A percentile compares a stretch with the other conserved stretches of the same genome.
Evolutionary conservation across 176 grass and related monocot genomes (phyloP).

Genomic region (Bolboschoenus planiculmis): DNA sequence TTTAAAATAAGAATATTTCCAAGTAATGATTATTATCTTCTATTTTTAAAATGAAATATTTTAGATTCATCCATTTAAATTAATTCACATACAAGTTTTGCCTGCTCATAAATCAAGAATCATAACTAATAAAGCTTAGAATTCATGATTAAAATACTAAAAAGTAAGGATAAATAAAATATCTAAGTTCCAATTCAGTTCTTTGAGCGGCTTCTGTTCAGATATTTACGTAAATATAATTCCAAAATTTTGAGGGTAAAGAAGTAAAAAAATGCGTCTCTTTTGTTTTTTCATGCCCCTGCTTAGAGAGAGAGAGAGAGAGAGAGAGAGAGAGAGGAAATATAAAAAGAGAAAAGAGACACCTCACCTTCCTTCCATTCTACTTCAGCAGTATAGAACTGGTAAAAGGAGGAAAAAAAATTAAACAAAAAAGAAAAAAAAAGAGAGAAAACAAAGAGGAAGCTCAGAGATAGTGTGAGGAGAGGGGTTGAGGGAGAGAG

Average conservation of each 20-base stretch:
- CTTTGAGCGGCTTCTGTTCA: background rate
- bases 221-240: background rate
- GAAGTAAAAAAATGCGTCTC: background rate
- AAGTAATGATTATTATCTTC: background rate
- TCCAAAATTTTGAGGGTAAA: background rate
- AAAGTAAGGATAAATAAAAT: background rate
- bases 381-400: slow-evolving; percentile 38
- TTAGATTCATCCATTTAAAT: no score
- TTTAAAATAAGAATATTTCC: background rate
- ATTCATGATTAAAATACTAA: background rate
- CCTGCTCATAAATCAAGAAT: no score
- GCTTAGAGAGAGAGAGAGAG: background rate
- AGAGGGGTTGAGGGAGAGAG: slow-evolving; percentile 28
- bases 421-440: background rate
- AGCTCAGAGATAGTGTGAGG: slow-evolving; percentile 21
- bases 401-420: background rate
- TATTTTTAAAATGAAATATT: no score
- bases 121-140: background rate
- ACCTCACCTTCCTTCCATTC: slow-evolving; percentile 72
- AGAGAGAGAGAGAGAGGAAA: background rate
- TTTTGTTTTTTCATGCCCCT: background rate
- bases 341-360: slow-evolving; percentile 36
- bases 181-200: background rate
- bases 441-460: slow-evolving; percentile 2
- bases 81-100: no score